Evolutionary conservation across 495 filamentous ascomycete species (phyloP), one percentile per base, ranked within the genome.

Genomic region (Aspergillus sclerotioniger): DNA sequence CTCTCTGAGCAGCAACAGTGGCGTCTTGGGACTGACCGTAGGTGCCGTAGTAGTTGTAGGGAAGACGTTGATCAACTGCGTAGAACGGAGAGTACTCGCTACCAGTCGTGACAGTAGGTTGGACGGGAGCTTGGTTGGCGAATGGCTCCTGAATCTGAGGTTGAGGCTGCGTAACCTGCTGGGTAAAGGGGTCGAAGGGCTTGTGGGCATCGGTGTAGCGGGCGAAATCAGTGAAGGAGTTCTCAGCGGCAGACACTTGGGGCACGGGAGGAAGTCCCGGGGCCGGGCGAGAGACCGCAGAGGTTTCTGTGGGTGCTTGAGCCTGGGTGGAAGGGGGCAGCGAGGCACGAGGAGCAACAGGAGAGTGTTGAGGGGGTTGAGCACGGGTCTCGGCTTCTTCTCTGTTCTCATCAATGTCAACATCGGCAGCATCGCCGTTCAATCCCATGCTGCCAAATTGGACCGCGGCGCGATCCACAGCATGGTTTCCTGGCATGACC

Each of bases 401-500:
- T 43, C 92, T 84, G 65, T 97, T 92, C 62, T 91, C 90, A 67
- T 98, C 94, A 58, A 96, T 89, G 63, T 96, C 94, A 17, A 90
- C 82, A 45, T 85, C 81, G 52, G 88, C 82, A 12, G 80, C 69
- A 55, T 84, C 80, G 54, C 88, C 94, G 69, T 91, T 93, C 64
- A 98, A 70, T 56, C 89, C 93, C 82, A 99, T 90, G 67, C 90
- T 95, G 51, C 94, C 94, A 72, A 99, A 99, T 68, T 98, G 95
- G 43, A 99, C 91, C n/a, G 91, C 88, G 49, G 92, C 83, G 52
- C 91, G 87, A 68, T 96, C 92, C 8, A 98, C 90, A 39, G 91
- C 92, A 64, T 96, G 92, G 72, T 97, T 96, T n/a, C 91, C 91
- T 31, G 94, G 94, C 94, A 99, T 98, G 51, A 96, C 90, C 35